phyloP scores from a whole-genome alignment of 2,329 filamentous ascomycete genomes.

The Bipolaris victoriae region DNA sequence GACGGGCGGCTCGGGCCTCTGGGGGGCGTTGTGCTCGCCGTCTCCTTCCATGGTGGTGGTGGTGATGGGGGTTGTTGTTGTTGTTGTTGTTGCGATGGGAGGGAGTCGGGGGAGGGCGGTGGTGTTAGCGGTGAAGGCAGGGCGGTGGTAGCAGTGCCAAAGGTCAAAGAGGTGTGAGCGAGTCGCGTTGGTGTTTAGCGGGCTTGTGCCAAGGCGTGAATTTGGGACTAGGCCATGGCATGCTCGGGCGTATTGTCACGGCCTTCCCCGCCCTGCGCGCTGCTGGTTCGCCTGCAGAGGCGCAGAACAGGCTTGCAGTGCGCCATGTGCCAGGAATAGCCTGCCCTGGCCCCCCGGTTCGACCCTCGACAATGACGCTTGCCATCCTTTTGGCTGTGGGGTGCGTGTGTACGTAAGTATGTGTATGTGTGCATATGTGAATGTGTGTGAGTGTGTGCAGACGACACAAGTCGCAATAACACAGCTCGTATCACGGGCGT shows the following conservation, averaged over 20 bases:
- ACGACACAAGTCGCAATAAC: too few species aligned
- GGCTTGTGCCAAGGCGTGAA: conserved; percentile 4
- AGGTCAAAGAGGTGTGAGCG: background rate
- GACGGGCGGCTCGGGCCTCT: conserved; percentile 26
- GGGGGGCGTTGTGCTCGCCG: conserved; percentile 23
- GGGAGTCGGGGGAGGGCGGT: background rate
- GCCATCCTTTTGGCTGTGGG: background rate
- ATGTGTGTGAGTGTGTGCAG: too few species aligned
- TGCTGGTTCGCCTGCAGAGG: conserved; percentile 2
- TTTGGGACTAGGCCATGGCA: conserved; percentile 1
- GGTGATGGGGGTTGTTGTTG: background rate
- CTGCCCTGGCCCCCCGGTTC: conserved; percentile 3
- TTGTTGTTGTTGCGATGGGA: background rate
- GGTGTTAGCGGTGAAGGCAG: conserved; percentile 2
- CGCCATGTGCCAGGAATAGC: conserved; percentile 5
- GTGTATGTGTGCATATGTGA: too few species aligned
- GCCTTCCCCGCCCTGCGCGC: conserved; percentile 14
- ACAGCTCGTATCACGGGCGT: too few species aligned
- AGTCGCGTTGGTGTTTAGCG: background rate
- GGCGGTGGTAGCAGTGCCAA: background rate
- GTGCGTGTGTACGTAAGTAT: background rate
- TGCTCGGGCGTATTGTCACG: background rate
- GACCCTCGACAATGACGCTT: background rate
- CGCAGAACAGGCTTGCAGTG: background rate
- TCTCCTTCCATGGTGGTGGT: conserved; percentile 41